Evolutionary conservation across 2,329 filamentous ascomycete species (phyloP).

Genomic region (Dichotomopilus funicola): DNA sequence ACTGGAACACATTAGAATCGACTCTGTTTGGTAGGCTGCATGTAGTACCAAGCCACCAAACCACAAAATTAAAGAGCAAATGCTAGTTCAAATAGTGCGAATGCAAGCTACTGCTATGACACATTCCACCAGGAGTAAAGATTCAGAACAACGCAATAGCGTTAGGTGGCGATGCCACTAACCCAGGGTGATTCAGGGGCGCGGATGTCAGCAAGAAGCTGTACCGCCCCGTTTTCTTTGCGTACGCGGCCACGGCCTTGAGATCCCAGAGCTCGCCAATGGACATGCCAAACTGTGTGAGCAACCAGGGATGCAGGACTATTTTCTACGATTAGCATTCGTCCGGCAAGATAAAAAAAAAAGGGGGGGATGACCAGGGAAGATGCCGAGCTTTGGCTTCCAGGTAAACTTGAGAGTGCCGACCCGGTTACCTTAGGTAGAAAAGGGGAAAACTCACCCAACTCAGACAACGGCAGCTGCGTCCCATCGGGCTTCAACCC

Average conservation of each 20-base stretch:
- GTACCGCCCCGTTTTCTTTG: conserved; percentile 46
- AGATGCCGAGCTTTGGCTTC: too few species aligned
- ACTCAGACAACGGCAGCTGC: conserved; percentile 26
- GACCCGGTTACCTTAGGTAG: not conserved
- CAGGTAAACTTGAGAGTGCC: too few species aligned
- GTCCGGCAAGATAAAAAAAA: not conserved
- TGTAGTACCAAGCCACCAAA: not conserved
- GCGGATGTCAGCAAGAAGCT: conserved; percentile 56
- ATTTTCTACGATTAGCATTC: not conserved
- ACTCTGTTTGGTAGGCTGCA: too few species aligned
- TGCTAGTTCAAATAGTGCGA: not conserved
- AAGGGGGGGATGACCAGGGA: too few species aligned
- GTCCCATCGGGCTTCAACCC: conserved; percentile 40
- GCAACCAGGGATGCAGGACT: conserved; percentile 43
- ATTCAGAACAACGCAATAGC: conserved; percentile 39
- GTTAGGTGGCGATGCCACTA: conserved; percentile 44
- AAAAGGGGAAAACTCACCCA: conserved; percentile 30
- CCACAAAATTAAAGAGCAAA: not conserved
- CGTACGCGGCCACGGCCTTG: conserved; percentile 45
- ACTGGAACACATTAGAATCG: too few species aligned
- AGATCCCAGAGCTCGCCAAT: conserved; percentile 53
- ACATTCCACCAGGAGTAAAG: not conserved
- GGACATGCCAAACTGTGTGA: conserved; percentile 46
- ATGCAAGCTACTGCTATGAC: not conserved
- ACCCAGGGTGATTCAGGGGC: conserved; percentile 51